Evolutionary conservation across 805 yeast species (phyloP), one percentile per base, ranked within the genome.

Genomic region (Suhomyces prunicola): DNA sequence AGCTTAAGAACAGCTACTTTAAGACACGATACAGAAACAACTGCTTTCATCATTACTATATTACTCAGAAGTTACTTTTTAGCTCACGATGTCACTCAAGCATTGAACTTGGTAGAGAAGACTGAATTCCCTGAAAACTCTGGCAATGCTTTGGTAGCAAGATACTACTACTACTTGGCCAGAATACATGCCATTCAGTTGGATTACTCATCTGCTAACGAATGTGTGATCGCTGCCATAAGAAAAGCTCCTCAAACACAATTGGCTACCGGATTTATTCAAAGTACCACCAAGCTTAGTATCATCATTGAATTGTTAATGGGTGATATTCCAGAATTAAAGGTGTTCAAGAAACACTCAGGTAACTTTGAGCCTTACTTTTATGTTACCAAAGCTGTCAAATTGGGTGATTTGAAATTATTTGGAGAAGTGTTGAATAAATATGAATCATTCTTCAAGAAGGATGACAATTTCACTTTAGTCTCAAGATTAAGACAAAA

Each of bases 261-360:
- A 44, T 82, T 85, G 55, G 90, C 97, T 7, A 70, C 80, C 44
- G 99, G 99, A 1, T 94, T 94, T 68, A 70, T 91, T 58, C 97
- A 92, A 71, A 83, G 88, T 50, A 94, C 97, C 3, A 85, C 92
- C 59, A 94, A 94, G 74, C 81, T 94, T 60, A 87, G 84, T 66
- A 88, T 93, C 56, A 80, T 92, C 54, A 89, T 94, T 62, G 97
- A 94, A 73, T 78, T 94, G 65, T 82, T 94, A 62, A 92, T 93
- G 83, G 99, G 99, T 54, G 99, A 94, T 62, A 87, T 94, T 59
- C 99, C 99, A 15, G 97, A 90, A 63, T 78, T 96, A 59, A 79
- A 90, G 47, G 81, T 83, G 36, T 94, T 94, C 78, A 82, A 83
- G 60, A 87, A 88, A 63, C 76, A 78, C 48, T 79, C 88, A 3